phyloP scores from a whole-genome alignment of 768 basidiomycete genomes.

The Nidularia pulvinata region DNA sequence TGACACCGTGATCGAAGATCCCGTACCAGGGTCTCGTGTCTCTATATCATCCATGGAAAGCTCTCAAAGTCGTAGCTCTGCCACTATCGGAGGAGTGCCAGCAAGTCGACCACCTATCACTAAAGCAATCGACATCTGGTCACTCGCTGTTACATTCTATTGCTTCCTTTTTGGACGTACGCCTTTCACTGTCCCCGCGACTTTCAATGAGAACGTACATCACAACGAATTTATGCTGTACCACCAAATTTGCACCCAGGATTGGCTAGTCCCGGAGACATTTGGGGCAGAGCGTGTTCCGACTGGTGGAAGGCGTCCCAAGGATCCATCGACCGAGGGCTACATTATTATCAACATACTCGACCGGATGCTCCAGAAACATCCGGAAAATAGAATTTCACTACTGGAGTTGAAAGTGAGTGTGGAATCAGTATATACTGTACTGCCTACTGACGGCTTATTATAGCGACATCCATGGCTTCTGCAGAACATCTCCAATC shows the following conservation, averaged over 20 bases:
- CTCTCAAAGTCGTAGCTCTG: neutral
- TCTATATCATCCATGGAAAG: neutral
- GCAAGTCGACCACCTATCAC: conserved; percentile 35
- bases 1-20: conserved; percentile 1
- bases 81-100: conserved; percentile 6
- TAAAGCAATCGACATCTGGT: conserved; percentile 47
- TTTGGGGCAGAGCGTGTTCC: conserved; percentile 34
- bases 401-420: conserved; percentile 31
- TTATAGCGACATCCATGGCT: conserved; percentile 35
- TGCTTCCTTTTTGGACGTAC: conserved; percentile 44
- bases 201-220: conserved; percentile 28
- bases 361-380: conserved; percentile 38
- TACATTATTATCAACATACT: conserved; percentile 27
- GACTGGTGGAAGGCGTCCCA: conserved; percentile 32
- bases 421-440: neutral
- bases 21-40: no score
- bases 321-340: conserved; percentile 22
- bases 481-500: conserved; percentile 26
- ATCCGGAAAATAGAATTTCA: conserved; percentile 27
- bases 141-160: conserved; percentile 44
- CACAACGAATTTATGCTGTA: conserved; percentile 37
- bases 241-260: conserved; percentile 36
- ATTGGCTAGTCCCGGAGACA: conserved; percentile 32
- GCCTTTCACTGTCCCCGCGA: conserved; percentile 33
- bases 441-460: conserved; percentile 1